Base-by-base conservation (phyloP, 306 rosid genomes). In the Clitoria ternatea region DNA sequence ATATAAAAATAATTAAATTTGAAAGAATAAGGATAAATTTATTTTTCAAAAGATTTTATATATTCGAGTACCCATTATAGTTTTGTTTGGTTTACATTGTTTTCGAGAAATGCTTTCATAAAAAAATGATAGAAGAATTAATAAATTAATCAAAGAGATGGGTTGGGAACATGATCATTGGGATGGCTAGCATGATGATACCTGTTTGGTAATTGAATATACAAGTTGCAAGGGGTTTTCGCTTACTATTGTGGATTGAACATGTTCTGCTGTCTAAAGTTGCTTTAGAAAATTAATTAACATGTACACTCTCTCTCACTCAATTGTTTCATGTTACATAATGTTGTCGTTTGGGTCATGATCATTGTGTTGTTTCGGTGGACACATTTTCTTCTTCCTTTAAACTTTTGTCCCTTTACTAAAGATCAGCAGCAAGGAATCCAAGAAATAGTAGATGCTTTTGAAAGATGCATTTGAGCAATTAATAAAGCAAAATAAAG, bases 271-370 rank as follows among this genome's bases (percentile, higher is more conserved):
- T 55, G 61, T 24, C 17, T 52, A 83, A 82, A 76, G 89, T 37
- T 48, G 50, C 79, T 77, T 83, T 77, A 36, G 40, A 77, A 82
- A 55, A 49, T n/a, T n/a, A n/a, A 30, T 32, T n/a, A 52, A 69
- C 6, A 63, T 23, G 20, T 0, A 5, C 3, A 9, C 53, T 9
- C 9, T 60, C 47, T 70, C 56, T 69, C 43, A 13, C 27, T 19
- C 35, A 4, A 55, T 72, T 55, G 65, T 75, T 19, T 42, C 30
- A 61, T 56, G 43, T 60, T 64, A 61, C 73, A 80, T 83, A 71
- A 80, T 87, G 84, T 52, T 85, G 86, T 85, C 89, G 77, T 66
- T 45, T 70, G 66, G 78, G 78, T 59, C 60, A 52, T 70, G 19
- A 77, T 70, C 75, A 57, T 85, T 70, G 78, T 70, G 64, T 61